Conservation (phyloP, 164 flowering plant genomes). For the Houttuynia cordata region DNA sequence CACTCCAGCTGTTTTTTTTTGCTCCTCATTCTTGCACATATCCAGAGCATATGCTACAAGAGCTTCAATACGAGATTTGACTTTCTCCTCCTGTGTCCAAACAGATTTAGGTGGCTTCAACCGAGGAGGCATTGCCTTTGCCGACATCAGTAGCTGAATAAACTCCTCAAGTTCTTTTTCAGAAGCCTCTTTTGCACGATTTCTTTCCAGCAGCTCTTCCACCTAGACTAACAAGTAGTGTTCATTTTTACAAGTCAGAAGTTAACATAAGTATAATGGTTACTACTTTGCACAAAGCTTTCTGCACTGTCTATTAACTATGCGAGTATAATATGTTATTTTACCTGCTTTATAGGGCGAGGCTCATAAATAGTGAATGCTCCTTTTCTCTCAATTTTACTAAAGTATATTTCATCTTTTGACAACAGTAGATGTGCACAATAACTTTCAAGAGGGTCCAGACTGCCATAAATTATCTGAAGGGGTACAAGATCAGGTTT, state of each 20-base stretch:
- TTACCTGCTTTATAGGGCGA: slow-evolving; percentile 25
- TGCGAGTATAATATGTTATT: no score
- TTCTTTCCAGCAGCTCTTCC: slow-evolving; percentile 58
- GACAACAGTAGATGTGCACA: slow-evolving; percentile 83
- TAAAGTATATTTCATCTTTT: slow-evolving; percentile 81
- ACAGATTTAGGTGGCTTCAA: slow-evolving; percentile 62
- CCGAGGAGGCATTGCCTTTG: slow-evolving; percentile 50
- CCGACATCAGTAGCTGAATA: slow-evolving; percentile 48
- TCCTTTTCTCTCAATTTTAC: slow-evolving; percentile 51
- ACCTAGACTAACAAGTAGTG: slow-evolving; percentile 33
- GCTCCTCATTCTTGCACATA: slow-evolving; percentile 56
- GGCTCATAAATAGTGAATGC: slow-evolving; percentile 55
- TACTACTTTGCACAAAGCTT: no score
- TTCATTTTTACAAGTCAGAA: neutral
- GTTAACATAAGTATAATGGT: neutral
- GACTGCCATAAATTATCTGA: slow-evolving; percentile 82
- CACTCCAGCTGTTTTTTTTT: slow-evolving; percentile 65
- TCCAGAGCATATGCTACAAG: slow-evolving; percentile 81
- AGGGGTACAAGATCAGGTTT: slow-evolving; percentile 1
- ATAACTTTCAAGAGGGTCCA: slow-evolving; percentile 81
- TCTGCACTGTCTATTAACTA: no score
- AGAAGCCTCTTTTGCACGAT: slow-evolving; percentile 58
- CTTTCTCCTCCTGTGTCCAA: slow-evolving; percentile 61
- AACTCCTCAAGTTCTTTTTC: slow-evolving; percentile 81
- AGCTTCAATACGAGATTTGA: slow-evolving; percentile 36